A percentile compares a stretch with the other conserved stretches of the same genome.
Conservation (phyloP, 1,139 yeast genomes). For the Cylindricascospora bacillispora region DNA sequence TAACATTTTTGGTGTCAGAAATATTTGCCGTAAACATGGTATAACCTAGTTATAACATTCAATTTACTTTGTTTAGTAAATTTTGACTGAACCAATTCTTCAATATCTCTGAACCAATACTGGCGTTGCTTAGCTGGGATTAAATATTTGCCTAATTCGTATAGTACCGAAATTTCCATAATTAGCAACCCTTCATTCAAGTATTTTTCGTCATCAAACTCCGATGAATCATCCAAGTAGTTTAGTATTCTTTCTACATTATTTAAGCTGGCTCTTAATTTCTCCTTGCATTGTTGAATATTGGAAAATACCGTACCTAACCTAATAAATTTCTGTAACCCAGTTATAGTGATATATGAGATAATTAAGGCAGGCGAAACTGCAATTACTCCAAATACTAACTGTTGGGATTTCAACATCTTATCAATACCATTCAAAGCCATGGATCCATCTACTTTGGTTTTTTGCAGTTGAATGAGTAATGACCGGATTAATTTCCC, state of each 20-base stretch:
- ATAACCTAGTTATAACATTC: slow-evolving; percentile 38
- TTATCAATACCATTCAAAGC: slow-evolving; percentile 88
- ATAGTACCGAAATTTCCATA: slow-evolving; percentile 45
- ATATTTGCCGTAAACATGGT: slow-evolving; percentile 38
- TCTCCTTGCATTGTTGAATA: slow-evolving; percentile 8
- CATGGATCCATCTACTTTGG: slow-evolving; percentile 87
- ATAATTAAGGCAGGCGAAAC: slow-evolving; percentile 67
- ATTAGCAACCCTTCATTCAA: slow-evolving; percentile 37
- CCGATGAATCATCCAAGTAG: slow-evolving; percentile 13
- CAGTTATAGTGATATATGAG: slow-evolving; percentile 11
- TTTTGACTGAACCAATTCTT: slow-evolving; percentile 32
- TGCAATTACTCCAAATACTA: slow-evolving; percentile 84
- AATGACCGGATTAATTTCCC: slow-evolving; percentile 71
- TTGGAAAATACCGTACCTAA: slow-evolving; percentile 20
- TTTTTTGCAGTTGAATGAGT: slow-evolving; percentile 81
- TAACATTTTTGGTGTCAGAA: too few relatives aligned
- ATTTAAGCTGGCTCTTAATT: slow-evolving; percentile 42
- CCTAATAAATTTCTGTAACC: slow-evolving; percentile 10
- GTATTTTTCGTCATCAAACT: slow-evolving; percentile 12
- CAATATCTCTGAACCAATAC: slow-evolving; percentile 46
- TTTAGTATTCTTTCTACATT: slow-evolving; percentile 43
- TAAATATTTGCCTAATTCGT: slow-evolving; percentile 34
- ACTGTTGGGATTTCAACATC: slow-evolving; percentile 76
- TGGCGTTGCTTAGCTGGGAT: slow-evolving; percentile 35
- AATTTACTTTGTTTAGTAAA: slow-evolving; percentile 28